phyloP scores from a whole-genome alignment of 2,329 filamentous ascomycete species.

The Aureobasidium sp. region DNA sequence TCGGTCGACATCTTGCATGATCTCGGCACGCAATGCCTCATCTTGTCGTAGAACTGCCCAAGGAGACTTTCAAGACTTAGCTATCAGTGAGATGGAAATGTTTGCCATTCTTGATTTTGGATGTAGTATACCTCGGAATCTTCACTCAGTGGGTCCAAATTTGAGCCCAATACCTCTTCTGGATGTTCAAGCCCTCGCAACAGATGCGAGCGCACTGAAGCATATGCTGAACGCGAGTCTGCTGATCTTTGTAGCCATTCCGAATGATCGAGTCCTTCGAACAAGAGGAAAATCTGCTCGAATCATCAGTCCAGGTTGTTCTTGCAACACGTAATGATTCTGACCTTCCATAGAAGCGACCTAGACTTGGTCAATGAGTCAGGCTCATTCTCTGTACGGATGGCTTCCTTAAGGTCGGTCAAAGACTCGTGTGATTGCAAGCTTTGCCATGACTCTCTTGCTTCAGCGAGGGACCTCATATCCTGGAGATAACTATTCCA shows the following conservation, averaged over 20 bases:
- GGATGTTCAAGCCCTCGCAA: conserved; percentile 77
- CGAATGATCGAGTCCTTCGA: conserved; percentile 53
- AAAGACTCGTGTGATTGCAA: conserved; percentile 22
- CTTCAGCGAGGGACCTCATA: conserved; percentile 26
- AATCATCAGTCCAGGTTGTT: neutral
- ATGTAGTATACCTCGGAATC: conserved; percentile 52
- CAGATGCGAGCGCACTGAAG: conserved; percentile 62
- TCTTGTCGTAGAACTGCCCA: conserved; percentile 84
- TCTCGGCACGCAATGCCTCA: conserved; percentile 76
- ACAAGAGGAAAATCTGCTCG: conserved; percentile 67
- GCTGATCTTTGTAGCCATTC: conserved; percentile 61
- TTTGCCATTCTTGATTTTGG: conserved; percentile 11
- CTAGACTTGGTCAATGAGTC: conserved; percentile 32
- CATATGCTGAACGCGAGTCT: conserved; percentile 66
- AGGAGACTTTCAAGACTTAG: conserved; percentile 61
- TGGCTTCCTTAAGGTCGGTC: conserved; percentile 22
- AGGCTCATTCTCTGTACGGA: conserved; percentile 18
- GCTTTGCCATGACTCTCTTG: conserved; percentile 24
- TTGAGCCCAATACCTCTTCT: conserved; percentile 60
- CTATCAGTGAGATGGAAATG: conserved; percentile 31
- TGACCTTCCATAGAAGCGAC: conserved; percentile 87
- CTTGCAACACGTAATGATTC: neutral
- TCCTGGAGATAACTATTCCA: neutral
- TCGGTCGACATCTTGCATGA: conserved; percentile 86
- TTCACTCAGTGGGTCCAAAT: conserved; percentile 77